These are phyloP conservation scores for Hypsizygus ulmarius DNA, from an alignment of 1,284 basidiomycete genomes.

Conservation along the genomic window DNA sequence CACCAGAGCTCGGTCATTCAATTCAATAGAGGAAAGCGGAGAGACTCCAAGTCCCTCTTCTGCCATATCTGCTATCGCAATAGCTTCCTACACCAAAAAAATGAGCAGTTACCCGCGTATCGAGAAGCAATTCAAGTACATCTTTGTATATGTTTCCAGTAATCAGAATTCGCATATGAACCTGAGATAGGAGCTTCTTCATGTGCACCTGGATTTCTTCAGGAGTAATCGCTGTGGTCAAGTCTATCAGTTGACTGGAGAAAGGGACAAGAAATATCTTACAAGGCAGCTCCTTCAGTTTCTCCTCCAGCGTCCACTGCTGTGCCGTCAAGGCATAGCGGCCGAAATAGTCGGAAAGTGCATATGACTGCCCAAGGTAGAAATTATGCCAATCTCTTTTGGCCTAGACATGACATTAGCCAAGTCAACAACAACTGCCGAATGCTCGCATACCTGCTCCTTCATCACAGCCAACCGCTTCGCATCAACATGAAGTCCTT, in stretches of 20 bases:
- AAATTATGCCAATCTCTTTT: slow-evolving; percentile 85
- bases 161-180: slow-evolving; percentile 77
- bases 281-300: slow-evolving; percentile 78
- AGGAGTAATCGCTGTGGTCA: slow-evolving; percentile 56
- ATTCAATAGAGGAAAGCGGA: slow-evolving; percentile 51
- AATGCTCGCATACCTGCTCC: slow-evolving; percentile 64
- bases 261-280: slow-evolving; percentile 30
- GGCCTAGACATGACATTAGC: slow-evolving; percentile 39
- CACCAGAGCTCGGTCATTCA: slow-evolving; percentile 63
- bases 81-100: slow-evolving; percentile 60
- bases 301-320: slow-evolving; percentile 82
- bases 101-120: background rate
- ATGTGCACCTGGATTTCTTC: slow-evolving; percentile 76
- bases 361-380: slow-evolving; percentile 81
- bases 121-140: slow-evolving; percentile 43
- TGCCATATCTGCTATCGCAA: slow-evolving; percentile 67
- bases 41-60: slow-evolving; percentile 68
- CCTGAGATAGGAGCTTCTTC: slow-evolving; percentile 59
- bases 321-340: slow-evolving; percentile 69
- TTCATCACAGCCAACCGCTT: slow-evolving; percentile 82
- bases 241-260: slow-evolving; percentile 1
- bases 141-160: slow-evolving; percentile 86
- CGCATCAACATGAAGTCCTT: slow-evolving; percentile 64
- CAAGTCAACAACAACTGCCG: slow-evolving; percentile 9
- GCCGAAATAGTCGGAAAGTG: slow-evolving; percentile 78